Percentiles rank a stretch among this genome's conserved stretches.
These are phyloP conservation scores for Dicorynia guianensis DNA, from an alignment of 306 rosid genomes.

Conservation along the genomic window DNA sequence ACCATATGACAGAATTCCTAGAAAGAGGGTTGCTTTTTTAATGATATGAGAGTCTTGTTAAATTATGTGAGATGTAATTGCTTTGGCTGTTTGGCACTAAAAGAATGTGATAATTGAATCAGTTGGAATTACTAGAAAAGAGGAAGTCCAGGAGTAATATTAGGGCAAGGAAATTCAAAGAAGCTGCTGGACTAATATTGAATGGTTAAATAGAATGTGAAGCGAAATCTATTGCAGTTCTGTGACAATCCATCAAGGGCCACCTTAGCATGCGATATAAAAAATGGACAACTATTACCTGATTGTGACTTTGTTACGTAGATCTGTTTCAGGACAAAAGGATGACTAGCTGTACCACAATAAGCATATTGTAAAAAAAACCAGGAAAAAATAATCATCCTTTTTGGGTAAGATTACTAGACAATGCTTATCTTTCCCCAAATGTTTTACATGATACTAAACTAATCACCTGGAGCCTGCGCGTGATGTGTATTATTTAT, in stretches of 20 bases:
- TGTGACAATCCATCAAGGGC: background rate
- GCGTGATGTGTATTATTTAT: no score
- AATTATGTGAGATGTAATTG: background rate
- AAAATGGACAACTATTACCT: background rate
- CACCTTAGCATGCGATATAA: background rate
- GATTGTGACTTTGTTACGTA: background rate
- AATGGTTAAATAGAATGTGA: background rate
- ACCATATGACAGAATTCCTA: background rate
- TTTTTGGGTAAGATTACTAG: background rate
- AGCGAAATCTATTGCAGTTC: background rate
- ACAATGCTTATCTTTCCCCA: background rate
- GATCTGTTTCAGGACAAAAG: background rate
- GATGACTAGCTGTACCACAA: no score
- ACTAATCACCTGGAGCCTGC: no score
- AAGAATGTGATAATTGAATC: slow-evolving; percentile 2
- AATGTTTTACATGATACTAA: background rate
- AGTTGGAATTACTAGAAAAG: background rate
- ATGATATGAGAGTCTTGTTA: background rate
- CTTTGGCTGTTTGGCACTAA: background rate
- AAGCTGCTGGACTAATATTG: slow-evolving; percentile 5
- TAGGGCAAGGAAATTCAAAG: slow-evolving; percentile 7
- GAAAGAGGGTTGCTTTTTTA: background rate
- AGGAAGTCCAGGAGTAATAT: background rate
- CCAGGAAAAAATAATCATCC: no score
- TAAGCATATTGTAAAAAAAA: no score